Base-by-base conservation (phyloP, 352 stramenopile species). In the Aphanomyces stellatus region DNA sequence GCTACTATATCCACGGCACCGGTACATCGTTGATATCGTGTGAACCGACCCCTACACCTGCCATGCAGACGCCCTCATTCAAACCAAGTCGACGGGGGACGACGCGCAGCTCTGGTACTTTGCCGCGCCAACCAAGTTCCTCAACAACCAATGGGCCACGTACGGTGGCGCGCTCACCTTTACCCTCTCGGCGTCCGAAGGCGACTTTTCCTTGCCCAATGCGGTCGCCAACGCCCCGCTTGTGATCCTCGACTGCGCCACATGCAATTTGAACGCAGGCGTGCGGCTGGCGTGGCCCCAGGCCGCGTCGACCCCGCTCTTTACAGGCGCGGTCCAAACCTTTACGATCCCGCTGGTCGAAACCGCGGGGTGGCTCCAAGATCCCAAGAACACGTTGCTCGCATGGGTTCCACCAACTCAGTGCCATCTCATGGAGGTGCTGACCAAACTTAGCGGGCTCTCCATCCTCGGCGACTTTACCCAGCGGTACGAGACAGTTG, bases 381-480 rank as follows among this genome's bases (percentile, higher is more conserved):
- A 97, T 69, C 91, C 89, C 8, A 92, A 95, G 66, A 98, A 98
- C 67, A 81, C 88, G 48, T 73, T 97, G 43, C 69, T 85, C 13
- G 53, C 74, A 24, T 97, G 90, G 87, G 72, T 63, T 2, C 19
- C 71, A 65, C 84, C 88, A 2, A 78, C 74, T 2, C 79, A 91
- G 64, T 98, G 90, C 62, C 83, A 95, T 72, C 88, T 98, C 71
- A 81, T 96, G 53, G 80, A 82, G 53, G 85, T 97, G 15, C 79
- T 98, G 4, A 88, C 86, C 28, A 85, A 82, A 27, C 79, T 97
- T 31, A 88, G 84, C 4, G 80, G 79, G 25, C 48, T 97, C n/a
- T 75, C 77, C 17, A 96, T 97, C 62, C 75, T 97, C 4, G 90
- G 90, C 19, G 90, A 97, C 71, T 96, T 97, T 61, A 98, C 91